Evolutionary conservation across 148 eudicot species (phyloP).

Genomic region (Linanthus parryae): DNA sequence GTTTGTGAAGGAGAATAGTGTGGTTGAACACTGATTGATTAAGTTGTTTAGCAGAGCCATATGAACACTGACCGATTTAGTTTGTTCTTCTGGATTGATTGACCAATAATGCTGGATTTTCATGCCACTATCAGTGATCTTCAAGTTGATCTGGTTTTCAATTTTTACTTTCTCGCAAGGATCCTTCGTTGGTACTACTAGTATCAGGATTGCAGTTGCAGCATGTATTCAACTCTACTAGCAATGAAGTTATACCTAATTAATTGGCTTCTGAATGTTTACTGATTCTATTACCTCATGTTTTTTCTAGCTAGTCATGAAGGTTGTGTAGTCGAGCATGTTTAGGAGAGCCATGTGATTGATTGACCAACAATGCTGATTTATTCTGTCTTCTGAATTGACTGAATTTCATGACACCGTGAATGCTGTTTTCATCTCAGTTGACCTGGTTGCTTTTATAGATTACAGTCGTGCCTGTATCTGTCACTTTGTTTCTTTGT

Average conservation of each 20-base stretch:
- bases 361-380: background rate
- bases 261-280: background rate
- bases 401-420: background rate
- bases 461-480: background rate
- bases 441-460: background rate
- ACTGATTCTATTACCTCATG: background rate
- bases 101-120: too few relatives aligned
- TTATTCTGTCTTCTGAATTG: background rate
- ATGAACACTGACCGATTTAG: too few relatives aligned
- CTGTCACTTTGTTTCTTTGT: background rate
- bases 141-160: too few relatives aligned
- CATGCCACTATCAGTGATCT: too few relatives aligned
- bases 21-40: too few relatives aligned
- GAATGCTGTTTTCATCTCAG: background rate
- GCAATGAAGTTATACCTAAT: background rate
- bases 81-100: too few relatives aligned
- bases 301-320: background rate
- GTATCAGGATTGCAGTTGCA: too few relatives aligned
- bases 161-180: too few relatives aligned
- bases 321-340: background rate
- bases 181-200: too few relatives aligned
- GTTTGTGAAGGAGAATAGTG: too few relatives aligned
- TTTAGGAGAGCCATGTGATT: background rate
- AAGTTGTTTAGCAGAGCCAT: too few relatives aligned
- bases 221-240: background rate